Conservation (phyloP, 1,284 basidiomycete genomes). For the Pseudozyma tsukubaensis region DNA sequence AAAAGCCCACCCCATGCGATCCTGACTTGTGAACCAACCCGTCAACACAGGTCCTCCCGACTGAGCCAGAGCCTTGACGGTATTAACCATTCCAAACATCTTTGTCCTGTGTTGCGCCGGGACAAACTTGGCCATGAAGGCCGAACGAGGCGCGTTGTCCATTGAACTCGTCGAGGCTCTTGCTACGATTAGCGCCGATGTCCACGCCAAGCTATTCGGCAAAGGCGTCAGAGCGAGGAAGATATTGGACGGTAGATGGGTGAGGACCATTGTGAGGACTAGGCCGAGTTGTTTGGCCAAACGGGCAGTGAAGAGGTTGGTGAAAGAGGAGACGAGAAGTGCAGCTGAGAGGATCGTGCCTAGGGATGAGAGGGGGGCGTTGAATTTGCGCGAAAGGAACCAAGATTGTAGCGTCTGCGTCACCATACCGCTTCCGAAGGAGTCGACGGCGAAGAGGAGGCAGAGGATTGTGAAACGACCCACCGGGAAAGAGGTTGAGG, state of each 20-base stretch:
- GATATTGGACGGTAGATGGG: slow-evolving; percentile 26
- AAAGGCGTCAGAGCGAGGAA: slow-evolving; percentile 15
- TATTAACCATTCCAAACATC: slow-evolving; percentile 24
- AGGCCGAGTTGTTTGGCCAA: slow-evolving; percentile 18
- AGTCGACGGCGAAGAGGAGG: slow-evolving; percentile 31
- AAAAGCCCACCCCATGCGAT: slow-evolving; percentile 25
- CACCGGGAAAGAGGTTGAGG: background rate
- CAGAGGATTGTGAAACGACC: slow-evolving; percentile 13
- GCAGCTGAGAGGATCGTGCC: slow-evolving; percentile 19
- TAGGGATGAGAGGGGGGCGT: slow-evolving; percentile 22
- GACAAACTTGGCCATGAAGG: slow-evolving; percentile 19
- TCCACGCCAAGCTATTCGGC: slow-evolving; percentile 2
- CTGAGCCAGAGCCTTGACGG: slow-evolving; percentile 26
- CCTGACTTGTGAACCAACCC: slow-evolving; percentile 15
- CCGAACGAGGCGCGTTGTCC: slow-evolving; percentile 28
- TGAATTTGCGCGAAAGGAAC: slow-evolving; percentile 31
- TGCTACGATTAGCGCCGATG: slow-evolving; percentile 21
- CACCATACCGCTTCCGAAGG: slow-evolving; percentile 24
- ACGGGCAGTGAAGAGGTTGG: slow-evolving; percentile 36
- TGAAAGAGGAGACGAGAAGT: slow-evolving; percentile 19
- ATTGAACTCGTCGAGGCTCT: slow-evolving; percentile 22
- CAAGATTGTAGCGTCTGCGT: slow-evolving; percentile 29
- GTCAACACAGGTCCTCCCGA: slow-evolving; percentile 22
- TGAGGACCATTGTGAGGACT: slow-evolving; percentile 23
- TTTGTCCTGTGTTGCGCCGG: slow-evolving; percentile 13